phyloP scores from a whole-genome alignment of 257 asterid genomes.

The Petunia axillaris region DNA sequence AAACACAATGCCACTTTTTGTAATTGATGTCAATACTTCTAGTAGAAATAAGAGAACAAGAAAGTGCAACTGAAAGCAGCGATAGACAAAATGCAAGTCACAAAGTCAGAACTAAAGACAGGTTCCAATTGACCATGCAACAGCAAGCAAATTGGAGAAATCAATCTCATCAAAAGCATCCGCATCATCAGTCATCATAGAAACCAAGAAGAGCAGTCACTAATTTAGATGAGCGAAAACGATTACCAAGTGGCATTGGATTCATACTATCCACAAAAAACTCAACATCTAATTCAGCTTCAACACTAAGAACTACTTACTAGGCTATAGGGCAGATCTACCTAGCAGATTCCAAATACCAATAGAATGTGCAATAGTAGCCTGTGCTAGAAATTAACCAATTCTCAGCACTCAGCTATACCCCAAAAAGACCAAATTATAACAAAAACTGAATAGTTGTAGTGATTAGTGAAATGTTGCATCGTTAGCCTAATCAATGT shows the following conservation, averaged over 20 bases:
- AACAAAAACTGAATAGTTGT: neutral
- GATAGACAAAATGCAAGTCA: neutral
- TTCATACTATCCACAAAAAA: constrained; percentile 10
- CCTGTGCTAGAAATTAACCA: neutral
- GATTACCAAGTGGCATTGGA: neutral
- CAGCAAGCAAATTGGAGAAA: constrained; percentile 3
- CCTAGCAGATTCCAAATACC: constrained; percentile 13
- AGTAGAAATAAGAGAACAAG: neutral
- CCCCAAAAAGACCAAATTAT: neutral
- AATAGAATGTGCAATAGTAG: constrained; percentile 16
- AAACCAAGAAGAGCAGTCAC: neutral
- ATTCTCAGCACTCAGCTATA: neutral
- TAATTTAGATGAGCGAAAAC: neutral
- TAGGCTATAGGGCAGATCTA: neutral
- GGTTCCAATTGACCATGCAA: neutral
- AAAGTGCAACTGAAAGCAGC: neutral
- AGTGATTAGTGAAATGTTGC: constrained; percentile 14
- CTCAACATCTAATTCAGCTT: constrained; percentile 8
- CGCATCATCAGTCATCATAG: neutral
- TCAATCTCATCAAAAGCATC: constrained; percentile 16
- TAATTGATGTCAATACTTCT: constrained; percentile 9
- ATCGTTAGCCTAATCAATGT: neutral
- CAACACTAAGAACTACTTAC: neutral
- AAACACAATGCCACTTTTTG: neutral
- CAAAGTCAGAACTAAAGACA: neutral